These are phyloP conservation scores for Psilocybe cyanescens DNA, from an alignment of 768 basidiomycete genomes.

Conservation along the genomic window DNA sequence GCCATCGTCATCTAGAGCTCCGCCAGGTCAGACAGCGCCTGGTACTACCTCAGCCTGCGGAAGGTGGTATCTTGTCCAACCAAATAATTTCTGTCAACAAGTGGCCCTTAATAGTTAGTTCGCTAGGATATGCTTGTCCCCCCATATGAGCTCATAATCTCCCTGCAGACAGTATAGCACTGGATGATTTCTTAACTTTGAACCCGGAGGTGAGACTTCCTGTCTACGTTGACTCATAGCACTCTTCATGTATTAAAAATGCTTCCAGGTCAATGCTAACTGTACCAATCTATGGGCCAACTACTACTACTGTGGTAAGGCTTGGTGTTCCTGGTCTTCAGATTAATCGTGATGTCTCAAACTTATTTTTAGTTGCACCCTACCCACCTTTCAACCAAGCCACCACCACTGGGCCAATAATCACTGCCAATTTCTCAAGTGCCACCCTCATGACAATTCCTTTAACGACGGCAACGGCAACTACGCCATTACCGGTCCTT, in stretches of 20 bases:
- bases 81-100: conserved; percentile 3
- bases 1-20: no score
- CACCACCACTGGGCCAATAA: not conserved
- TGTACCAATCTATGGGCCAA: conserved; percentile 10
- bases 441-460: not conserved
- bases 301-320: conserved; percentile 3
- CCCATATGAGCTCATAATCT: no score
- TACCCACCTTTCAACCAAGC: conserved; percentile 9
- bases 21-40: not conserved
- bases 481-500: not conserved
- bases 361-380: not conserved
- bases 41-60: conserved; percentile 12
- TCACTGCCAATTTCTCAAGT: conserved; percentile 5
- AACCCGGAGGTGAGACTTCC: not conserved
- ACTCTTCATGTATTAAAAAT: no score
- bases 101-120: not conserved
- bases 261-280: conserved; percentile 1
- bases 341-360: no score
- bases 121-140: no score
- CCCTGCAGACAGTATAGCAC: no score
- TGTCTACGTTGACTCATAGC: no score
- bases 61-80: conserved; percentile 8
- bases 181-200: not conserved
- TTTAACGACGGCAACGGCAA: not conserved
- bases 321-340: no score